Evolutionary conservation across 768 basidiomycete genomes (phyloP).

Genomic region (Trametes cingulata): DNA sequence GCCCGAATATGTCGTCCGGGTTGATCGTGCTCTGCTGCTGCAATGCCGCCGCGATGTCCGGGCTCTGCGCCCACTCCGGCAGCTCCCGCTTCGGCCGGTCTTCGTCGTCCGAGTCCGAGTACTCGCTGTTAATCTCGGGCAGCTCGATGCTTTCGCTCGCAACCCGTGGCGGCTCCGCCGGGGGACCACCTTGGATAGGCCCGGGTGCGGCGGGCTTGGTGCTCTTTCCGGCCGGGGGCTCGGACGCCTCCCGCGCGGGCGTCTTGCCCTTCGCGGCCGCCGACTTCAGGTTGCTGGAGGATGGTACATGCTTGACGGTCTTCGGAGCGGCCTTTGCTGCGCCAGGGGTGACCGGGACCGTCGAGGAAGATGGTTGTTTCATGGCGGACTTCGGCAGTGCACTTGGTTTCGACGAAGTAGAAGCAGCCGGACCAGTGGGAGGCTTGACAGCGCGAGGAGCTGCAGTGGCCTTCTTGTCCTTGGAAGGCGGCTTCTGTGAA

Average conservation of each 20-base stretch:
- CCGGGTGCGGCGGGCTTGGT: constrained; percentile 49
- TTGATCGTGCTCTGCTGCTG: constrained; percentile 84
- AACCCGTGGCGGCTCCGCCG: constrained; percentile 46
- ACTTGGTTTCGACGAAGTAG: constrained; percentile 18
- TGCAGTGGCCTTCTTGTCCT: constrained; percentile 45
- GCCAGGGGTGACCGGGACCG: constrained; percentile 7
- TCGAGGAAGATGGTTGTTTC: constrained; percentile 13
- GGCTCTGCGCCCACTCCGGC: constrained; percentile 91
- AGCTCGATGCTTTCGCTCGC: constrained; percentile 79
- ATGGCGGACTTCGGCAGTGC: constrained; percentile 12
- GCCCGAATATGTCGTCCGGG: constrained; percentile 90
- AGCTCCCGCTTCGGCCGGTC: constrained; percentile 70
- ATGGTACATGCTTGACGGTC: constrained; percentile 25
- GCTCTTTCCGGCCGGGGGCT: constrained; percentile 59
- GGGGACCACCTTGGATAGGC: constrained; percentile 28
- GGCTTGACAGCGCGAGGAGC: constrained; percentile 35
- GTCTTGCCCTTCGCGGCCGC: constrained; percentile 50
- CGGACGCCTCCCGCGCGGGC: constrained; percentile 47
- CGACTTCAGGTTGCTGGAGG: constrained; percentile 37
- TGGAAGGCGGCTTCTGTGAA: constrained; percentile 61
- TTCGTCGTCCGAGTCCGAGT: constrained; percentile 89
- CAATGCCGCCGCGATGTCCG: constrained; percentile 77
- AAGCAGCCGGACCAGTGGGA: constrained; percentile 24
- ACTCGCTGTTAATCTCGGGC: constrained; percentile 95
- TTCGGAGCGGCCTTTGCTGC: constrained; percentile 15